Evolutionary conservation across 2,329 filamentous ascomycete species (phyloP).

Genomic region (Arthroderma sp.): DNA sequence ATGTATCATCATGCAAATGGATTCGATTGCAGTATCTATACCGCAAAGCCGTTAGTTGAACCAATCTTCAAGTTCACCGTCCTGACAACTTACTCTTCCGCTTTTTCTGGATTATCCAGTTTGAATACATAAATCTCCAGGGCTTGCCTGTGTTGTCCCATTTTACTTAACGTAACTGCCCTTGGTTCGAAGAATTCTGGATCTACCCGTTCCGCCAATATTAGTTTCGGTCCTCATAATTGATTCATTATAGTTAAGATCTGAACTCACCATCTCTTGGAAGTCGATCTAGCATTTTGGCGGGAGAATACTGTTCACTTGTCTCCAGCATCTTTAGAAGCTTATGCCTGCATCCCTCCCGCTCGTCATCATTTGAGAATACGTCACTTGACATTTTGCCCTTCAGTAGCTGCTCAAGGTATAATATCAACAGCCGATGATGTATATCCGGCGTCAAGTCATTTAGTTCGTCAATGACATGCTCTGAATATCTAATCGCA

Average conservation of each 20-base stretch:
- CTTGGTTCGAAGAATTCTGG: constrained; percentile 77
- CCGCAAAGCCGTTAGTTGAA: constrained; percentile 24
- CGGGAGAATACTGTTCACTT: constrained; percentile 69
- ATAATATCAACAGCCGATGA: constrained; percentile 65
- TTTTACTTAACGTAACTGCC: constrained; percentile 82
- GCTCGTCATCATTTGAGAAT: constrained; percentile 33
- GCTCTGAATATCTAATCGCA: constrained; percentile 74
- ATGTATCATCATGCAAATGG: constrained; percentile 49
- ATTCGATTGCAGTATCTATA: constrained; percentile 71
- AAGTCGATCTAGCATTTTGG: constrained; percentile 63
- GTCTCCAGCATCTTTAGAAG: constrained; percentile 63
- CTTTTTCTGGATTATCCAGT: constrained; percentile 72
- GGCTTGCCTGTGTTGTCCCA: constrained; percentile 90
- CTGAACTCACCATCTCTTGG: constrained; percentile 58
- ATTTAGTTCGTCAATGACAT: constrained; percentile 76
- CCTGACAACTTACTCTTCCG: constrained; percentile 70
- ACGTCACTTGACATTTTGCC: constrained; percentile 29
- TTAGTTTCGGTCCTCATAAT: not conserved
- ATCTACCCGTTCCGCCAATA: constrained; percentile 42
- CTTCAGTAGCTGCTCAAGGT: constrained; percentile 45
- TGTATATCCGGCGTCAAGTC: constrained; percentile 80
- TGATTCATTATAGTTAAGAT: constrained; percentile 6
- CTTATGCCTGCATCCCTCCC: constrained; percentile 49
- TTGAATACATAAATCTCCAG: constrained; percentile 98
- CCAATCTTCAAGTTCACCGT: no score